Base-by-base conservation (phyloP, 805 yeast species). In the Tetrapisispora namnaoensis region DNA sequence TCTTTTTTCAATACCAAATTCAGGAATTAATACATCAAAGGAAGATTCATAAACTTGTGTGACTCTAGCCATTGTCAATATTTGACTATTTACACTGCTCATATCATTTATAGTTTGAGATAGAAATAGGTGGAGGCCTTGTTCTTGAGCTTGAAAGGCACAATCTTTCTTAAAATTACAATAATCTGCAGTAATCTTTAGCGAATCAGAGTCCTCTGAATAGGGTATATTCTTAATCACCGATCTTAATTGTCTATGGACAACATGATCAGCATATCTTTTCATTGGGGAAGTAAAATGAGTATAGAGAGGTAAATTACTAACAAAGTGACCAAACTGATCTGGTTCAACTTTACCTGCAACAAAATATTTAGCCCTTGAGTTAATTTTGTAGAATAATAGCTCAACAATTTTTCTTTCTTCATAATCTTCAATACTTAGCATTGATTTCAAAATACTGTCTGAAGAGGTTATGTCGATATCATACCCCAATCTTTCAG, bases 121-220 rank as follows among this genome's bases (percentile, higher is more conserved):
- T 43, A 90, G 71, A 48, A 84, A 71, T 54, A 93, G 73, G 64
- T 93, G 99, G 48, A 90, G 80, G 14, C 96, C 91, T 67, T 93
- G 99, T 56, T 87, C 95, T 68, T 91, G 98, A 1, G 97, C 96
- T 52, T 79, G 79, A 53, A 80, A 81, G 2, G 98, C 93, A 65
- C 96, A 90, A 61, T 91, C 98, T 63, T 89, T 87, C 67, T 90
- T 89, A 75, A 91, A 93, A 58, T 88, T 89, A 68, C 97, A 91
- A 65, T 89, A 90, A 59, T 91, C 96, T 11, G 95, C 83, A 32
- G 86, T 77, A 58, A 86, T 83, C 59, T 86, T 83, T 57, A 90
- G 71, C 0, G 89, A 72, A 37, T 85, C 91, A 47, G 79, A 61
- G 51, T 82, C 87, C 44, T 77, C 78, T 18, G 64, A 65, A 38